phyloP scores from a whole-genome alignment of 2,329 filamentous ascomycete species.

The Fusarium sp. region DNA sequence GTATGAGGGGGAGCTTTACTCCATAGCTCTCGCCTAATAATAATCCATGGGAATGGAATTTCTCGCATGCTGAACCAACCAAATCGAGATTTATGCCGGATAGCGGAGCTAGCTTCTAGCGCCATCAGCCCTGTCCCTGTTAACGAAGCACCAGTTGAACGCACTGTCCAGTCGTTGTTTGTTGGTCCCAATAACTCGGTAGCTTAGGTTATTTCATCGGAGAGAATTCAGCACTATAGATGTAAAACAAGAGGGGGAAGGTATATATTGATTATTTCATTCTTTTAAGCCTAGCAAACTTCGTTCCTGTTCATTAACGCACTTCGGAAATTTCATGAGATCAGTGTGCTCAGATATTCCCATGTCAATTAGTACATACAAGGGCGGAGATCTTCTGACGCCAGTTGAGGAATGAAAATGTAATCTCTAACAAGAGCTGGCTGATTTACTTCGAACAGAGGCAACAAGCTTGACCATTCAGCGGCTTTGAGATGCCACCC shows the following conservation, averaged over 20 bases:
- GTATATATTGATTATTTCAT: neutral
- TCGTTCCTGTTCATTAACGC: neutral
- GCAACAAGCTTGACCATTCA: neutral
- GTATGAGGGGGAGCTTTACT: conserved; percentile 37
- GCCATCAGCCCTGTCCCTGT: conserved; percentile 21
- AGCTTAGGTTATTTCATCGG: neutral
- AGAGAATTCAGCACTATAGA: neutral
- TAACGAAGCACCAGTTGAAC: neutral
- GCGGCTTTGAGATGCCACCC: neutral
- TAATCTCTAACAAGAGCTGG: neutral
- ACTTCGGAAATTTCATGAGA: neutral
- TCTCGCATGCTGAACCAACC: conserved; percentile 17
- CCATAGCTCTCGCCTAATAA: conserved; percentile 7
- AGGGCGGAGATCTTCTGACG: neutral
- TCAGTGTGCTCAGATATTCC: neutral
- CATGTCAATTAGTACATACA: neutral
- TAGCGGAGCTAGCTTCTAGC: conserved; percentile 18
- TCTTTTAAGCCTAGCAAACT: neutral
- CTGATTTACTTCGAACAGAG: neutral
- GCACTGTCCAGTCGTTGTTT: neutral
- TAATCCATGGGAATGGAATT: conserved; percentile 15
- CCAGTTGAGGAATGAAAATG: neutral
- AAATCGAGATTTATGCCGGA: neutral
- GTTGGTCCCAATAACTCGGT: neutral
- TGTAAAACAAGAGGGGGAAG: neutral